Evolutionary conservation across 2,329 filamentous ascomycete species (phyloP), one percentile per base, ranked within the genome.

Genomic region (Aspergillus novoparasiticus): DNA sequence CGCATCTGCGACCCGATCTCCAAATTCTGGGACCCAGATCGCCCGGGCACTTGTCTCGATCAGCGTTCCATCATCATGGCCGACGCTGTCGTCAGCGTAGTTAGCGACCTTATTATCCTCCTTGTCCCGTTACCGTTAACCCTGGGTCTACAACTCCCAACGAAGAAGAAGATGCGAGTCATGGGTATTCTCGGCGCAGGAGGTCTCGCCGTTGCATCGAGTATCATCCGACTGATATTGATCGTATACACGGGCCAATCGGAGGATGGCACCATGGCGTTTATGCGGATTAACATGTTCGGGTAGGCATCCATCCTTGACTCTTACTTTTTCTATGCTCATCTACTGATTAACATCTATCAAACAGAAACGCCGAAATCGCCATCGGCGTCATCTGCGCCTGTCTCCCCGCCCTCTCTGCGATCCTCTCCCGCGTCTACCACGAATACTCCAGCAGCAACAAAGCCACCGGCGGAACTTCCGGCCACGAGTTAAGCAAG

Each of bases 41-140:
- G 62, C 1, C 26, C 65, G 0, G 73, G 73, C 14, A 63, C 65
- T 5, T 75, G 73, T 34, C 66, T 75, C 36, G 56, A 75, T 54
- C 66, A 75, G 58, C 60, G 63, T 0, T 75, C 76, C 0, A 83
- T 86, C 39, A 79, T 86, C 32, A 76, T 85, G 36, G 80, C 81
- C 14, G 79, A 87, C 46, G 85, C 86, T 6, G 82, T 86, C 41
- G 81, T 87, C 68, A 88, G 88, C 72, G 86, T 87, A 30, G 72
- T 83, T 56, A 87, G 85, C 32, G 86, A 89, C 71, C 80, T 88
- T 57, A 75, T 82, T 11, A 78, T 85, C 26, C 81, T 85, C 12
- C 62, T 84, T 1, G 72, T 87, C 3, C 85, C 84, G 2, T 79
- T 86, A 21, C 78, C 79, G 14, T 79, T 80, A 9, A 78, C 83